These are phyloP conservation scores for Thuja plicata DNA, from an alignment of 83 land plant genomes.

Conservation along the genomic window DNA sequence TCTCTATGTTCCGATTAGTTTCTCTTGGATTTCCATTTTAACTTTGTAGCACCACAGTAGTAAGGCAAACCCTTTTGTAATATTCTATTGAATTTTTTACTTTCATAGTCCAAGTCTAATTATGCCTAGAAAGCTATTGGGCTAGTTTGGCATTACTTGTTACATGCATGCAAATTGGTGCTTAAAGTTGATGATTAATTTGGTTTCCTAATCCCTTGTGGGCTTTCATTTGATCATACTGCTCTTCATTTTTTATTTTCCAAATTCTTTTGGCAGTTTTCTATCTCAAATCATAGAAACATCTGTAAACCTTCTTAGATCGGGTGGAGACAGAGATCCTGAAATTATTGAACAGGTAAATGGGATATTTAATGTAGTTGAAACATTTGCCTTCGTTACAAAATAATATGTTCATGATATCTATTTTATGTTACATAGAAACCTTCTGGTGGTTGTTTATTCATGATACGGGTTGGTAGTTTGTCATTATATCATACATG, in stretches of 20 bases:
- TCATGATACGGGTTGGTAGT: not conserved
- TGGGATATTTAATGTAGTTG: not conserved
- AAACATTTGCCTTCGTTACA: not conserved
- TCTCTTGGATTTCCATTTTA: not conserved
- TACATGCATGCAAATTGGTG: not conserved
- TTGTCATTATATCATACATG: not conserved
- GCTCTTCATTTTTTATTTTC: not conserved
- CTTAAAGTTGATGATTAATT: not conserved
- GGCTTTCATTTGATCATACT: not conserved
- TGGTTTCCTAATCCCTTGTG: not conserved
- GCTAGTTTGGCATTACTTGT: not conserved
- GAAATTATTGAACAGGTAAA: constrained; percentile 85
- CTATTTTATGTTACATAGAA: not conserved
- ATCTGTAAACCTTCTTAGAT: constrained; percentile 47
- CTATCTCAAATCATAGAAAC: constrained; percentile 47
- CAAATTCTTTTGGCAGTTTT: constrained; percentile 41
- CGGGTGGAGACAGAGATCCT: constrained; percentile 89
- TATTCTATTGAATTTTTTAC: not conserved
- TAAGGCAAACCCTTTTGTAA: not conserved
- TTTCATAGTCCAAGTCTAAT: not conserved
- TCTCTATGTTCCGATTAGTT: not conserved
- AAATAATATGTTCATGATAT: not conserved
- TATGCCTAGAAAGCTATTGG: not conserved
- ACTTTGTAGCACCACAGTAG: not conserved
- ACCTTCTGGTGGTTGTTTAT: not conserved